Base-by-base conservation (phyloP, 2,329 filamentous ascomycete genomes). In the Neophaeococcomyces mojaviensis region DNA sequence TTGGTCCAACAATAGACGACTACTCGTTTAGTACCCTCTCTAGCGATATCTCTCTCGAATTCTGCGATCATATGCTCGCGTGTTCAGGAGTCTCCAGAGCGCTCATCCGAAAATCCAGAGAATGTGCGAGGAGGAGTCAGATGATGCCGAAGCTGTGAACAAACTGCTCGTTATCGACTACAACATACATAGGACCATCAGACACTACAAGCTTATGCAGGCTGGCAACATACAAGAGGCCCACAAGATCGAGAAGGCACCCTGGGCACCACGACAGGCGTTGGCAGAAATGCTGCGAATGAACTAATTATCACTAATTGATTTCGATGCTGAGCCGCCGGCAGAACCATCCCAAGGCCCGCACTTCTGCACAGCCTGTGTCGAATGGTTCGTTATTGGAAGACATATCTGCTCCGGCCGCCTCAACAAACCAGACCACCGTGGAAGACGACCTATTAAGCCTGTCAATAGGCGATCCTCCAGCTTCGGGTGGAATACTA, bases 71-170 rank as follows among this genome's bases (percentile, higher is more conserved):
- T n/a, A n/a, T n/a, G n/a, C n/a, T n/a, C n/a, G n/a, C n/a, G n/a
- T n/a, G n/a, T n/a, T n/a, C n/a, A n/a, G n/a, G n/a, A n/a, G n/a
- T 9, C 74, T 98, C 37, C 86, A 88, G 63, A 96, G 85, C 61
- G 92, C 92, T 2, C 92, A 98, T 59, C 92, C 92, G 7, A 98
- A 98, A 71, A 97, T 98, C 54, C 90, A 97, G 64, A 96, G 88
- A 69, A 98, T 98, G 90, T 97, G 90, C 61, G 92, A 97, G 66
- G 92, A 98, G 66, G 92, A 98, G 62, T 96, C 89, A 9, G 90
- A 97, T 51, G 92, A 98, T 61, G 82, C 88, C 51, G 92, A 96
- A 69, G 92, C 92, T 4, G 92, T 98, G 4, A 86, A 88, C 35
- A 95, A 95, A 67, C 74, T 98, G 9, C 77, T 98, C 46, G 88